Evolutionary conservation across 371 early-diverging fungal species (phyloP), one percentile per base, ranked within the genome.

Genomic region (Mortierella sp.): DNA sequence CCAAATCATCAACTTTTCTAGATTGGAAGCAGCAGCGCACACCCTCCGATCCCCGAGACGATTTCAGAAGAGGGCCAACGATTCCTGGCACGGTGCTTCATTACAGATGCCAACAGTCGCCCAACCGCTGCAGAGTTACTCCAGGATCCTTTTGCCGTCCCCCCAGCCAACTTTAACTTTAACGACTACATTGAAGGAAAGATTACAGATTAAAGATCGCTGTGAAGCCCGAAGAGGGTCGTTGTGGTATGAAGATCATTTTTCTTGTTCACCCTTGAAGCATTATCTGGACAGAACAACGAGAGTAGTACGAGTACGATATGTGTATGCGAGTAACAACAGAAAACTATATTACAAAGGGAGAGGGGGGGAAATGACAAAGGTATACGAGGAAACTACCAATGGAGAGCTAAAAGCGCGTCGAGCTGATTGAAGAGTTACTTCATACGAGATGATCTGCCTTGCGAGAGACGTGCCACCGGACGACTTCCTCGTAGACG

Each of bases 401-500:
- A 67, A 24, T 34, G 0, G 48, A 10, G 19, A 69, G 48, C 28
- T 73, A 57, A 31, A 57, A 24, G 31, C 48, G 48, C 14, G 43
- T 55, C 44, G 57, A 3, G 21, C 24, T 13, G 16, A 70, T n/a
- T 11, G 19, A 31, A 31, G 10, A 14, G 10, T 73, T 5, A 13
- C 16, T 31, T 57, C 24, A 55, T 44, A 67, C 75, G 37, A 83
- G 48, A 51, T 83, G 77, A 26, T 83, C 77, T 6, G 77, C 77
- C 34, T 80, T 77, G 46, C 83, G 80, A 34, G 80, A 69, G 44
- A 74, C 34, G 67, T 83, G 80, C 83, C 83, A 91, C 67, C 92
- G 90, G 34, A 94, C 89, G 5, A 93, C 86, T 78, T 95, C 96
- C 82, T 98, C 99, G 78, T 98, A 98, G 19, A 98, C 89, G 1